Evolutionary conservation across 1,284 basidiomycete genomes (phyloP), one percentile per base, ranked within the genome.

Genomic region (Puccinia triticina): DNA sequence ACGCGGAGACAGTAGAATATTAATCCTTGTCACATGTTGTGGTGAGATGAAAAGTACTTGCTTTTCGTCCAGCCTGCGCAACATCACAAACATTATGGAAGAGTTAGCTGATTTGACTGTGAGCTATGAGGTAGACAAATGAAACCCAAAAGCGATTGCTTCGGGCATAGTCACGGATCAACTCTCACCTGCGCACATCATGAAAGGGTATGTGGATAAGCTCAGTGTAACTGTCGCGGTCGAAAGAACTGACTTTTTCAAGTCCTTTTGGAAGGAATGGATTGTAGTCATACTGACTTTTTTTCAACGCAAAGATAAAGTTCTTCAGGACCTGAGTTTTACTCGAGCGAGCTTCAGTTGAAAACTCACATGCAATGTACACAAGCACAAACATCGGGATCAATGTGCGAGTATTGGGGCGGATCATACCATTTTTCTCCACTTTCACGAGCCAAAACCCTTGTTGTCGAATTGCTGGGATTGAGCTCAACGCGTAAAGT

Each of bases 381-480:
- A 55, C 23, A 8, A 73, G 46, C 29, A 55, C 53, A 29, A 73
- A 55, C 46, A 55, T 18, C 8, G 71, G 71, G 16, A 73, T 73
- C 8, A 73, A 2, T 1, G 53, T 73, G 48, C 48, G 48, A 55
- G 32, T n/a, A 16, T 73, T 73, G 16, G 71, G 71, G 14, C 71
- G 71, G 7, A 73, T 34, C 26, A 37, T 21, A 5, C 71, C 71
- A 37, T 73, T 73, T 23, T 55, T 73, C 71, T 73, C 71, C 3
- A 73, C n/a, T 21, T 34, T 73, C 7, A 73, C 21, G 2, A 73
- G 4, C 71, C 71, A 73, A 26, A 73, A 73, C 8, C 71, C 71
- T 34, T 73, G 48, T 32, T 37, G 32, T 7, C 53, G 46, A n/a
- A 73, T 73, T 2, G 71, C 32, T 40, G 46, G 71, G 10, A 73